Conservation (phyloP, 441 rosid species). For the Jatropha multifida region DNA sequence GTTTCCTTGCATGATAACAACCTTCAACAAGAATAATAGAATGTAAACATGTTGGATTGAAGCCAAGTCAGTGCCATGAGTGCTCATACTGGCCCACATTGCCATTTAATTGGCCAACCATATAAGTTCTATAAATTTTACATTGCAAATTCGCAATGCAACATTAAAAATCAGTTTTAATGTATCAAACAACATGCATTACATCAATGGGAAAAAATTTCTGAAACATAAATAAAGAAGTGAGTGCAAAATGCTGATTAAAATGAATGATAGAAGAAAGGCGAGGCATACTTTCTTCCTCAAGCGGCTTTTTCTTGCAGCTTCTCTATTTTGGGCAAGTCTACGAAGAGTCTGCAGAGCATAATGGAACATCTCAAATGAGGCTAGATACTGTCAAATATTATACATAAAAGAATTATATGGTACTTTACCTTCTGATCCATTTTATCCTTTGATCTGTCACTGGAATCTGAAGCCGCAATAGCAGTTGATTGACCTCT, state of each 20-base stretch:
- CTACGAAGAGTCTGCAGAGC: slow-evolving; percentile 88
- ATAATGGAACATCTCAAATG: slow-evolving; percentile 29
- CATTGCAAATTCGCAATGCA: slow-evolving; percentile 2
- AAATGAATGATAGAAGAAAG: background rate
- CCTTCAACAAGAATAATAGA: background rate
- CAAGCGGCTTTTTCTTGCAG: slow-evolving; percentile 98
- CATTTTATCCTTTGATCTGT: slow-evolving; percentile 80
- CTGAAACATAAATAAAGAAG: slow-evolving; percentile 7
- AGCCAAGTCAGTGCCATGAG: background rate
- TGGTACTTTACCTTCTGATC: slow-evolving; percentile 84
- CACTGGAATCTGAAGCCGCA: slow-evolving; percentile 81
- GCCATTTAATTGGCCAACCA: background rate
- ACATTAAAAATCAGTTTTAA: background rate
- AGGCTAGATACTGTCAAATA: slow-evolving; percentile 11
- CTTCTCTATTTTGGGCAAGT: slow-evolving; percentile 99
- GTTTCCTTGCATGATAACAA: background rate
- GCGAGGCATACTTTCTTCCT: slow-evolving; percentile 70
- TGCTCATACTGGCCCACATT: background rate
- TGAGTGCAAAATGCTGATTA: background rate
- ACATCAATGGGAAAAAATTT: background rate
- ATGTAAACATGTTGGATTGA: background rate
- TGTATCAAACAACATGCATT: background rate
- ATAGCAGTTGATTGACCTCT: slow-evolving; percentile 48
- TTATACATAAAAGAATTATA: slow-evolving; percentile 13
- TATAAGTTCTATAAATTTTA: background rate